Conservation (phyloP, 495 filamentous ascomycete species). For the Hypomontagnella monticulosa region DNA sequence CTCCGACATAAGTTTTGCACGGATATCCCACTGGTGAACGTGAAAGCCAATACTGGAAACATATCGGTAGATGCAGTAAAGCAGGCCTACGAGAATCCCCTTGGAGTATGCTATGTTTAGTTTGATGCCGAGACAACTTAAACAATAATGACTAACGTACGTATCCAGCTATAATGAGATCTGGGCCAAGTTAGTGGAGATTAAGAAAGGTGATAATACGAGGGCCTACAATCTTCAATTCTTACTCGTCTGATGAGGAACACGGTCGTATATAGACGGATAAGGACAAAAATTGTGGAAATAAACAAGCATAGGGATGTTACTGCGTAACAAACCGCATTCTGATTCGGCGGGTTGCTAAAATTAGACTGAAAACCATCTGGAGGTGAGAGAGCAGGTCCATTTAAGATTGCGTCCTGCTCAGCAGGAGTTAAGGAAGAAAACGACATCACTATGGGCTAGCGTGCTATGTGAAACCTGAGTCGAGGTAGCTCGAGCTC, state of each 20-base stretch:
- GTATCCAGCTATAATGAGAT: neutral
- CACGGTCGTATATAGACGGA: constrained; percentile 9
- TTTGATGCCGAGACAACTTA: too few relatives aligned
- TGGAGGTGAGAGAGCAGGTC: constrained; percentile 31
- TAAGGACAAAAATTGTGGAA: constrained; percentile 1
- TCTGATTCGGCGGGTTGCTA: constrained; percentile 31
- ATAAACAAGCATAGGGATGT: constrained; percentile 17
- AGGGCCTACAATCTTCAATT: constrained; percentile 17
- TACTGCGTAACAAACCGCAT: constrained; percentile 11
- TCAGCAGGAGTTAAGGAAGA: neutral
- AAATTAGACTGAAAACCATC: constrained; percentile 25
- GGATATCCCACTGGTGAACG: neutral
- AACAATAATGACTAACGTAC: neutral
- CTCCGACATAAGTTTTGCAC: neutral
- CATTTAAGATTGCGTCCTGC: constrained; percentile 4
- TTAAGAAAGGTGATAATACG: neutral
- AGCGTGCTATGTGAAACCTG: too few relatives aligned
- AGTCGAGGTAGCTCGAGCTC: too few relatives aligned
- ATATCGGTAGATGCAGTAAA: too few relatives aligned
- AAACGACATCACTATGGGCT: neutral
- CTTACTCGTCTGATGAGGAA: constrained; percentile 1
- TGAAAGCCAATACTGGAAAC: neutral
- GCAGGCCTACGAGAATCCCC: too few relatives aligned
- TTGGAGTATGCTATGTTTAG: too few relatives aligned
- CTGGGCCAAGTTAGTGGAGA: neutral